phyloP scores from a whole-genome alignment of 2,329 filamentous ascomycete species.

The Balansia obtecta region DNA sequence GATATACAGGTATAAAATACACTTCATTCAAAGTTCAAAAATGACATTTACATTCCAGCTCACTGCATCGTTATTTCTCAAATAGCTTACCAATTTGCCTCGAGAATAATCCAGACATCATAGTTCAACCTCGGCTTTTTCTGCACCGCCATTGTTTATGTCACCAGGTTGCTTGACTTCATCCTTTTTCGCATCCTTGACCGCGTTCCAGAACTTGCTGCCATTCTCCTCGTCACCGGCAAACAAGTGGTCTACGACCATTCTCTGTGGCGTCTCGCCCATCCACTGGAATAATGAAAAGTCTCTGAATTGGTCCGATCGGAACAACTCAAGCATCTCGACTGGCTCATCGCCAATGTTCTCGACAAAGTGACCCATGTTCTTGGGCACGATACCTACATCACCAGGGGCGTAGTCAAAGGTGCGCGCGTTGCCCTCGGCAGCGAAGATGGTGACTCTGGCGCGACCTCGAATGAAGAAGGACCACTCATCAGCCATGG shows the following conservation, averaged over 20 bases:
- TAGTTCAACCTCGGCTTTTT: not conserved
- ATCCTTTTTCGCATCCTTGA: constrained; percentile 50
- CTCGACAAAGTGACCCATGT: constrained; percentile 74
- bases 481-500: constrained; percentile 67
- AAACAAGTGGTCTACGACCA: constrained; percentile 57
- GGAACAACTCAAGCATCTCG: constrained; percentile 66
- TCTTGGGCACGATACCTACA: constrained; percentile 63
- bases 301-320: constrained; percentile 57
- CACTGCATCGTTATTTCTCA: too few relatives aligned
- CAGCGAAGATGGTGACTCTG: constrained; percentile 61
- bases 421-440: constrained; percentile 55
- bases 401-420: constrained; percentile 68
- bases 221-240: constrained; percentile 46
- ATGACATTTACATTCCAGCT: too few relatives aligned
- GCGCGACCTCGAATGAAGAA: constrained; percentile 65
- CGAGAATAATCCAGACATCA: not conserved
- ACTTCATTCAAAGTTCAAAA: too few relatives aligned
- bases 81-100: too few relatives aligned
- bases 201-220: constrained; percentile 47
- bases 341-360: constrained; percentile 67
- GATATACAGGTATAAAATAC: too few relatives aligned
- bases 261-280: constrained; percentile 54
- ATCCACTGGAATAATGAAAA: constrained; percentile 67
- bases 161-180: constrained; percentile 23
- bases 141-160: not conserved